Evolutionary conservation across 352 stramenopile genomes (phyloP).

Genomic region (Phytopythium ostracodes): DNA sequence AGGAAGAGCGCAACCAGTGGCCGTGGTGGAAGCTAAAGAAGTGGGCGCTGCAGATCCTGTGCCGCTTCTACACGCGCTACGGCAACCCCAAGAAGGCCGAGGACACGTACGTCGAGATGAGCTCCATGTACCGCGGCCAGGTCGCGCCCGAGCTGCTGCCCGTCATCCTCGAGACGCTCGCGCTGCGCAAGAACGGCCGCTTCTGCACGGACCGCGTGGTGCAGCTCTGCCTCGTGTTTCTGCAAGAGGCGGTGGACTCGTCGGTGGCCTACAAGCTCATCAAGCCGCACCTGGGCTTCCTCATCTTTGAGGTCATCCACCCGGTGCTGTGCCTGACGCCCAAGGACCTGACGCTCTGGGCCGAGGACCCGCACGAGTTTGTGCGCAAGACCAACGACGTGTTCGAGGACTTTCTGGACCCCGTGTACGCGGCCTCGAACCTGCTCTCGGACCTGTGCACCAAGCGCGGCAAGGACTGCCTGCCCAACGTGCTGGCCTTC

Average conservation of each 20-base stretch:
- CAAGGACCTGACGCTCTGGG: constrained; percentile 94
- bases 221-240: constrained; percentile 92
- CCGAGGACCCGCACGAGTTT: constrained; percentile 97
- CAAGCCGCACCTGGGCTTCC: constrained; percentile 96
- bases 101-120: constrained; percentile 90
- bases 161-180: constrained; percentile 89
- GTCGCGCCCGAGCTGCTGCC: constrained; percentile 85
- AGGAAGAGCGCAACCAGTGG: constrained; percentile 92
- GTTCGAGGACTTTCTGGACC: constrained; percentile 96
- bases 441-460: constrained; percentile 94
- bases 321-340: constrained; percentile 92
- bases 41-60: constrained; percentile 96
- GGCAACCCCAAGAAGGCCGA: constrained; percentile 94
- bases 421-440: constrained; percentile 92
- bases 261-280: constrained; percentile 96
- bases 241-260: constrained; percentile 93
- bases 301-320: constrained; percentile 97
- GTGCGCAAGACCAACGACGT: constrained; percentile 97
- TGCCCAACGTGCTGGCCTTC: constrained; percentile 89
- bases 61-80: constrained; percentile 96
- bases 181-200: constrained; percentile 89
- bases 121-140: constrained; percentile 91
- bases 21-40: constrained; percentile 99
- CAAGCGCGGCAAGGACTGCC: constrained; percentile 93
- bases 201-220: constrained; percentile 97